Evolutionary conservation across 768 basidiomycete genomes (phyloP).

Genomic region (Kwoniella sp.): DNA sequence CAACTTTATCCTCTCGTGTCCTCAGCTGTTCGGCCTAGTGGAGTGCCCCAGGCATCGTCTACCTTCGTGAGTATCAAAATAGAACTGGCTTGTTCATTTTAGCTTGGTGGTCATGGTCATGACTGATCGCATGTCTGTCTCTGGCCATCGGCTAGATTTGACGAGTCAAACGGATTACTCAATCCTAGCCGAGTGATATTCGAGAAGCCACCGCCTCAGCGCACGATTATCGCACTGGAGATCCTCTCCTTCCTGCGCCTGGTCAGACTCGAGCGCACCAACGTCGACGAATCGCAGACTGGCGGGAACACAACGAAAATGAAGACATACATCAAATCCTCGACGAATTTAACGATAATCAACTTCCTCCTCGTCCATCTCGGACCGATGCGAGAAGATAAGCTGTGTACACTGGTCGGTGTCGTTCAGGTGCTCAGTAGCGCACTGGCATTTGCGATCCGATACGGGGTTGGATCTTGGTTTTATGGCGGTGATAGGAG

Average conservation of each 20-base stretch:
- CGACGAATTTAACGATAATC: constrained; percentile 87
- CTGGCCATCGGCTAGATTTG: constrained; percentile 76
- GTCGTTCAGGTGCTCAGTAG: constrained; percentile 79
- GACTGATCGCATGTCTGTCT: too few species aligned
- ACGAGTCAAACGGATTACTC: constrained; percentile 72
- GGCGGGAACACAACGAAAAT: too few species aligned
- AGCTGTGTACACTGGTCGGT: constrained; percentile 73
- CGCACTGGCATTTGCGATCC: constrained; percentile 75
- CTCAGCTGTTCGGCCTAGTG: constrained; percentile 90
- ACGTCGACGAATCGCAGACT: neutral
- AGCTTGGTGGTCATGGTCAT: too few species aligned
- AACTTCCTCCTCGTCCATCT: constrained; percentile 78
- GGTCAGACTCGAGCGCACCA: constrained; percentile 61
- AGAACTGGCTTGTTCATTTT: too few species aligned
- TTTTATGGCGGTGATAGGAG: constrained; percentile 91
- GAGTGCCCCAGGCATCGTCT: constrained; percentile 93
- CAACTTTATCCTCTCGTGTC: constrained; percentile 92
- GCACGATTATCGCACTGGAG: constrained; percentile 65
- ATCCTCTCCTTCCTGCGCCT: constrained; percentile 68
- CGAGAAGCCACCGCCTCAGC: constrained; percentile 62
- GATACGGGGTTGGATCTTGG: constrained; percentile 85
- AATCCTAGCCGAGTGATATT: constrained; percentile 74
- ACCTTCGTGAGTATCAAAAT: constrained; percentile 66
- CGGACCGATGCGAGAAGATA: constrained; percentile 84
- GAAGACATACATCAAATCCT: constrained; percentile 62